Percentiles rank a stretch among this genome's conserved stretches.
Conservation (phyloP, 495 filamentous ascomycete genomes). For the Filosporella fistucella region DNA sequence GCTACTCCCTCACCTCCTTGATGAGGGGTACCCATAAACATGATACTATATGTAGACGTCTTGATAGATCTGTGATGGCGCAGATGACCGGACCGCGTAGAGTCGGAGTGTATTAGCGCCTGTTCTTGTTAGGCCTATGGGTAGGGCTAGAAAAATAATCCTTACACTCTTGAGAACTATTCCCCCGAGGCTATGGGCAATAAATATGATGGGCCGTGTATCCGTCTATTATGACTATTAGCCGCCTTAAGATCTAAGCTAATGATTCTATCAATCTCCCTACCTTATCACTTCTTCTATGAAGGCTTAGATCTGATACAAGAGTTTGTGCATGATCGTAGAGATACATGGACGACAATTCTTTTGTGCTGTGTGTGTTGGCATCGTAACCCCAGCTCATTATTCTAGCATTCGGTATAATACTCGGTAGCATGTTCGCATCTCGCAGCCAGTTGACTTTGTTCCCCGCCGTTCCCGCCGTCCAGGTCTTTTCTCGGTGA, state of each 20-base stretch:
- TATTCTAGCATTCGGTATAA: conserved; percentile 40
- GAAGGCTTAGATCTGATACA: conserved; percentile 17
- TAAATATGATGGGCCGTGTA: conserved; percentile 60
- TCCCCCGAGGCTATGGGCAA: conserved; percentile 66
- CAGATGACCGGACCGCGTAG: conserved; percentile 45
- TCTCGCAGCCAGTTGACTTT: conserved; percentile 43
- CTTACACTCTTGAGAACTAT: conserved; percentile 37
- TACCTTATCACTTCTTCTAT: conserved; percentile 15
- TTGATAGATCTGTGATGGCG: conserved; percentile 59
- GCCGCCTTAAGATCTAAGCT: neutral
- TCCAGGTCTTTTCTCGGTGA: conserved; percentile 32
- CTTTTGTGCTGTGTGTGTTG: conserved; percentile 18
- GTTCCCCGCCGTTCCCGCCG: conserved; percentile 28
- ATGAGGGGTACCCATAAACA: conserved; percentile 69
- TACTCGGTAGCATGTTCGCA: conserved; percentile 33
- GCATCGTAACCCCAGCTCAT: conserved; percentile 47
- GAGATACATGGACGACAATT: conserved; percentile 21
- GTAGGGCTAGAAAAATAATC: conserved; percentile 1
- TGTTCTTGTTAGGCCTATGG: conserved; percentile 11
- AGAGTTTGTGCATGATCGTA: conserved; percentile 20
- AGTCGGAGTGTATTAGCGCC: conserved; percentile 56
- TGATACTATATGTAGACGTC: conserved; percentile 62
- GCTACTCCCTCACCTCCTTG: conserved; percentile 25
- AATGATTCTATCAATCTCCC: neutral
- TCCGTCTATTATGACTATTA: conserved; percentile 10